phyloP scores from a whole-genome alignment of 2,329 filamentous ascomycete species.

The Xylaria multiplex region DNA sequence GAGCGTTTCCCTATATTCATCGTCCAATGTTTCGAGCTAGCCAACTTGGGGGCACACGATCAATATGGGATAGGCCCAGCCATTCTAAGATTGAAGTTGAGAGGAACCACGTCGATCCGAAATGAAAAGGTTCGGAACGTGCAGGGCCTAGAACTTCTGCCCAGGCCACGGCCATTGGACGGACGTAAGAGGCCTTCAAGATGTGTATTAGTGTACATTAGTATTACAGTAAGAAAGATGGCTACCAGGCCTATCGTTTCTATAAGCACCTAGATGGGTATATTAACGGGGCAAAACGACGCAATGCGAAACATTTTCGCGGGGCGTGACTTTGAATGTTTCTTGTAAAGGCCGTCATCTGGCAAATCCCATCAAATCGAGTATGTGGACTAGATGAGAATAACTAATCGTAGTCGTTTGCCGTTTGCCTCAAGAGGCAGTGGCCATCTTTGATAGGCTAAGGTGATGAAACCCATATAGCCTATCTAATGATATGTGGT shows the following conservation, averaged over 20 bases:
- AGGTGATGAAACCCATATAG: background rate
- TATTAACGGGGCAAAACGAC: background rate
- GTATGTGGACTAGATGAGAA: background rate
- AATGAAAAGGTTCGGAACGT: slow-evolving; percentile 42
- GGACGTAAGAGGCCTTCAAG: background rate
- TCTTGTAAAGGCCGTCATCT: background rate
- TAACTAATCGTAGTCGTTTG: background rate
- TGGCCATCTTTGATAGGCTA: background rate
- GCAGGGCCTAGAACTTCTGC: background rate
- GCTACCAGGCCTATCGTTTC: background rate
- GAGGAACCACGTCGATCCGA: slow-evolving; percentile 47
- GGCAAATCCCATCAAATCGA: no score
- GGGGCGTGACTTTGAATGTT: background rate
- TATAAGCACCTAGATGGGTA: background rate
- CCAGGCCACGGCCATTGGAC: background rate
- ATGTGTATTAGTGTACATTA: background rate
- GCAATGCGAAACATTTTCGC: slow-evolving; percentile 17
- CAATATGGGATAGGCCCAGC: slow-evolving; percentile 15
- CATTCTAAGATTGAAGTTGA: slow-evolving; percentile 28
- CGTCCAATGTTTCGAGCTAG: background rate
- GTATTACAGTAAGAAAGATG: background rate
- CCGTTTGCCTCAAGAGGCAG: background rate
- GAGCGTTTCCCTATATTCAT: slow-evolving; percentile 1
- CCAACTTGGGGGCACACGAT: background rate
- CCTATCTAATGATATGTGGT: background rate